These are phyloP conservation scores for Scleromitrula shiraiana DNA, from an alignment of 2,329 filamentous ascomycete genomes.

Conservation along the genomic window DNA sequence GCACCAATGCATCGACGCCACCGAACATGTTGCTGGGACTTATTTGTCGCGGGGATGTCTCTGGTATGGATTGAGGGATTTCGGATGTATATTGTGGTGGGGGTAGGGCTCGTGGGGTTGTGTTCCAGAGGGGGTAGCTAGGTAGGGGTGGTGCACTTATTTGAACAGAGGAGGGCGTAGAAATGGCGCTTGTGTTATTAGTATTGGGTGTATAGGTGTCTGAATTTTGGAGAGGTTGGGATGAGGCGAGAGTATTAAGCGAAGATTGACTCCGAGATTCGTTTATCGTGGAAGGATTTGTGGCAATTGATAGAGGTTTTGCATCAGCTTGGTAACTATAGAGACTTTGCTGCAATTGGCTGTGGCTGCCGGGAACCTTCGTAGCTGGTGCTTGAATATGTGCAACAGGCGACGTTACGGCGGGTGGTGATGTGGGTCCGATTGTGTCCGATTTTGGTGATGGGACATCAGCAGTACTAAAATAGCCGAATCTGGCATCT, in stretches of 20 bases:
- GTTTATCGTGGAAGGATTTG: background rate
- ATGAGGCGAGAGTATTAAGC: background rate
- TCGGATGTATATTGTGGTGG: background rate
- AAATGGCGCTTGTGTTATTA: background rate
- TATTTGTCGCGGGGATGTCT: slow-evolving; percentile 28
- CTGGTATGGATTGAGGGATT: background rate
- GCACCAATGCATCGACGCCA: slow-evolving; percentile 51
- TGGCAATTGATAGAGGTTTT: background rate
- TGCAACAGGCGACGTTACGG: slow-evolving; percentile 18
- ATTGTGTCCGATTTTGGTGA: slow-evolving; percentile 28
- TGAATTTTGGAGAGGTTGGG: background rate
- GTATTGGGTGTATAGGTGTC: background rate
- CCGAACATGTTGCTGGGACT: slow-evolving; percentile 47
- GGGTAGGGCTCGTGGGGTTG: background rate
- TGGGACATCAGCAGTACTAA: slow-evolving; percentile 36
- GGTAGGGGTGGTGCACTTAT: background rate
- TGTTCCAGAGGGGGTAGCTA: background rate
- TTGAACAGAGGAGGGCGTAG: background rate
- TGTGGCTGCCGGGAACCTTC: slow-evolving; percentile 15
- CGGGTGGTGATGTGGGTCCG: slow-evolving; percentile 19
- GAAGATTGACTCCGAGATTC: background rate
- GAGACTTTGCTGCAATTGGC: slow-evolving; percentile 23
- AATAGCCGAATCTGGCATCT: slow-evolving; percentile 71
- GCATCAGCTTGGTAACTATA: slow-evolving; percentile 21
- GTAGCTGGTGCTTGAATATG: slow-evolving; percentile 5